These are phyloP conservation scores for Lachancea thermotolerans DNA, from an alignment of 805 yeast species.

Conservation along the genomic window DNA sequence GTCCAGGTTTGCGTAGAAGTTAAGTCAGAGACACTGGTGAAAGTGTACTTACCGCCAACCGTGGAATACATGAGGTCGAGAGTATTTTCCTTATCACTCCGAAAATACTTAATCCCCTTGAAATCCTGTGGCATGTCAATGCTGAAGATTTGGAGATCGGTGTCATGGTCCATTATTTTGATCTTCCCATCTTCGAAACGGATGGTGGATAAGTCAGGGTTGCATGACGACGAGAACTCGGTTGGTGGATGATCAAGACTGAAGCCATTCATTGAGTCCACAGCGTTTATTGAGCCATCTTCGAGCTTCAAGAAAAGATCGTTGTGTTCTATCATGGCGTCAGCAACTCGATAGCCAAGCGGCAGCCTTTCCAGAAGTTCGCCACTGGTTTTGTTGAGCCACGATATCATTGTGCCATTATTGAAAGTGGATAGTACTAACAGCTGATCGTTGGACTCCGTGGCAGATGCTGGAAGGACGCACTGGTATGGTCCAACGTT, in stretches of 20 bases:
- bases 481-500: slow-evolving; percentile 38
- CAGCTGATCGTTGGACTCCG: slow-evolving; percentile 12
- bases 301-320: slow-evolving; percentile 11
- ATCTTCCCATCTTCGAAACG: slow-evolving; percentile 9
- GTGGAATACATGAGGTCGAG: slow-evolving; percentile 14
- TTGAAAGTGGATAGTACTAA: slow-evolving; percentile 25
- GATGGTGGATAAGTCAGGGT: slow-evolving; percentile 12
- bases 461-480: slow-evolving; percentile 10
- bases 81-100: slow-evolving; percentile 13
- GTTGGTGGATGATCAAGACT: slow-evolving; percentile 6
- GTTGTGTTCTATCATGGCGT: slow-evolving; percentile 10
- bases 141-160: slow-evolving; percentile 13
- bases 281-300: neutral
- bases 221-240: slow-evolving; percentile 15
- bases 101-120: slow-evolving; percentile 13
- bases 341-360: slow-evolving; percentile 11
- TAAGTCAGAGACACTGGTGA: slow-evolving; percentile 20
- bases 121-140: slow-evolving; percentile 15
- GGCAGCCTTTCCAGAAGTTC: slow-evolving; percentile 29
- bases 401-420: slow-evolving; percentile 27
- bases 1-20: slow-evolving; percentile 31
- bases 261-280: slow-evolving; percentile 20
- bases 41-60: slow-evolving; percentile 12
- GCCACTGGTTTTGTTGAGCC: slow-evolving; percentile 33
- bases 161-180: slow-evolving; percentile 16